Base-by-base conservation (phyloP, 2,329 filamentous ascomycete species). In the Alternaria consortialis region DNA sequence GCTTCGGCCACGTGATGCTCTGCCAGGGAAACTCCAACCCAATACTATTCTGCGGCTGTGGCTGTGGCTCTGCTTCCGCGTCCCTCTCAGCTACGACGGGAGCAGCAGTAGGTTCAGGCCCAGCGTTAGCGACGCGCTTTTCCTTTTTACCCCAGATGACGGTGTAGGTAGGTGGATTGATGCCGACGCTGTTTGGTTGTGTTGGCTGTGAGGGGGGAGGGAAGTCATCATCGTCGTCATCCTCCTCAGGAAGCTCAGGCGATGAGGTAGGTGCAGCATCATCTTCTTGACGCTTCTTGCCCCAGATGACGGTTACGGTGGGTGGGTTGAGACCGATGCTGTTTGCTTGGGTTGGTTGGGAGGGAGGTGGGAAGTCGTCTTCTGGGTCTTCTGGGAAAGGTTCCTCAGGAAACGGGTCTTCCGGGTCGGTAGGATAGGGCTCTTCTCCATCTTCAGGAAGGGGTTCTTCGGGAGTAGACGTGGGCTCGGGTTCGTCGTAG, bases 211-310 rank as follows among this genome's bases (percentile, higher is more conserved):
- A 34, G 5, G n/a, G 12, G 0, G 34, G 32, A 27, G 50, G 50
- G 50, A 52, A 27, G 25, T 44, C 42, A n/a, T 44, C 42, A 25
- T 29, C 47, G 15, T 27, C 27, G 34, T 34, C 31, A 4, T 55
- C 56, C n/a, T 66, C 60, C 5, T 64, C 56, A 36, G 52, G 52
- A 11, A 54, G 39, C 4, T 57, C 53, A 13, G 68, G 63, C 8
- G 25, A n/a, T 25, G 34, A 7, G 23, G 50, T 50, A 4, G 50
- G 27, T 52, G 13, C 54, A 27, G 44, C 43, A 40, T 57, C 40
- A 5, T 67, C 65, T 13, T 60, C 59, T 39, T 67, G 63, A 9
- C 66, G 47, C 53, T 56, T 47, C 36, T 68, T 66, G 29, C 53
- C 59, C 67, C 65, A 69, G 34, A 58, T 65, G 7, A 65, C 47